Base-by-base conservation (phyloP, 163 green algal genomes). In the Scenedesmus sp. region DNA sequence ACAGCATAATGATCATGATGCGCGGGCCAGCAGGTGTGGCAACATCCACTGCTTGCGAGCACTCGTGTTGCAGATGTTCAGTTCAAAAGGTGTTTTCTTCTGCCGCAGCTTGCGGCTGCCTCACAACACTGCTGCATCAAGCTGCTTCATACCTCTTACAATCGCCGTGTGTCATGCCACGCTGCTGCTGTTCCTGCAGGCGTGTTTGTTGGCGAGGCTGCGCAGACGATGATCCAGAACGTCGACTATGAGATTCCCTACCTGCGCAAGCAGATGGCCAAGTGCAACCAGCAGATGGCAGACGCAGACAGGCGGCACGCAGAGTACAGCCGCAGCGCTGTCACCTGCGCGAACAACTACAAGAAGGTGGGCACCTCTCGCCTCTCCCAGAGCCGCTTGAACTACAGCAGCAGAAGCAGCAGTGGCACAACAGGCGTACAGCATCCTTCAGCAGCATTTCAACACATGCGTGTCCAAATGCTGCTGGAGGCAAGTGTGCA, bases 171-270 rank as follows among this genome's bases (percentile, higher is more conserved):
- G 57, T 7, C 57, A 2, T 4, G 18, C 5, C 15, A 7, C n/a
- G 16, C 52, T 83, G 79, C 52, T 82, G 16, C 18, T 84, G 46
- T 26, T 66, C 2, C 12, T 89, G 74, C 91, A 96, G 94, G 82
- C n/a, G 93, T 96, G 20, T 95, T 92, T 74, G 76, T 96, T 76
- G 94, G 94, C 26, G 94, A 96, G 85, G 93, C 92, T 67, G 89
- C 90, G 0, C 67, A 88, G 46, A 88, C 79, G 4, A 85, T 96
- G 85, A 56, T 94, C 0, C 91, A 94, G 70, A 94, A 94, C 76
- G 92, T 93, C 26, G 94, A 96, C 85, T 96, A 94, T 73, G 94
- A 96, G 79, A 88, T 95, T 4, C 94, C 94, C 46, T 95, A 93
- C 83, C 85, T 95, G 74, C 91, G 93, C 16, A 95, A 95, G 54